Conservation (phyloP, 129 eudicot species). For the Arctium lappa region DNA sequence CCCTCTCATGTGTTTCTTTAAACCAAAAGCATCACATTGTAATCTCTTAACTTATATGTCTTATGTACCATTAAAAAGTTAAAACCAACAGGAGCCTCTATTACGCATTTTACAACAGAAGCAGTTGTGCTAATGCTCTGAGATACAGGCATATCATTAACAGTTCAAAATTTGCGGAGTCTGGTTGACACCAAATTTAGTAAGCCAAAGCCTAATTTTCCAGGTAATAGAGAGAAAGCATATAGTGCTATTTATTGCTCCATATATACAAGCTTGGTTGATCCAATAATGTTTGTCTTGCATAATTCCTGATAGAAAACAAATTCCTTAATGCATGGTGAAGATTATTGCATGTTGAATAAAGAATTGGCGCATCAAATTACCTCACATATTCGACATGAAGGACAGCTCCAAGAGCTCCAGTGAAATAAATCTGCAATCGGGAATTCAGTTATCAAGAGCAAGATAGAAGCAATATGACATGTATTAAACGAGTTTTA, state of each 20-base stretch:
- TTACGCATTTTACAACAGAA: background rate
- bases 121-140: background rate
- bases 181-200: background rate
- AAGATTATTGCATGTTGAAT: background rate
- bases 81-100: background rate
- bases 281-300: background rate
- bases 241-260: background rate
- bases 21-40: background rate
- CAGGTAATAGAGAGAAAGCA: background rate
- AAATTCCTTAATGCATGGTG: background rate
- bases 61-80: background rate
- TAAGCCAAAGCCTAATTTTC: background rate
- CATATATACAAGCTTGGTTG: background rate
- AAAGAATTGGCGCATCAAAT: background rate
- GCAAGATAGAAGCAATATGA: background rate
- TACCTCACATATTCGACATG: slow-evolving; percentile 92
- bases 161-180: background rate
- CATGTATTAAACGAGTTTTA: slow-evolving; percentile 16
- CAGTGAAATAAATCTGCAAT: slow-evolving; percentile 89
- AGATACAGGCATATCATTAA: background rate
- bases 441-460: slow-evolving; percentile 19
- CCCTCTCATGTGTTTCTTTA: background rate
- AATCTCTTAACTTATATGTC: background rate
- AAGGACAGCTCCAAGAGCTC: slow-evolving; percentile 93
- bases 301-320: background rate